phyloP scores from a whole-genome alignment of 352 stramenopile genomes.

The Phytopythium montanum region DNA sequence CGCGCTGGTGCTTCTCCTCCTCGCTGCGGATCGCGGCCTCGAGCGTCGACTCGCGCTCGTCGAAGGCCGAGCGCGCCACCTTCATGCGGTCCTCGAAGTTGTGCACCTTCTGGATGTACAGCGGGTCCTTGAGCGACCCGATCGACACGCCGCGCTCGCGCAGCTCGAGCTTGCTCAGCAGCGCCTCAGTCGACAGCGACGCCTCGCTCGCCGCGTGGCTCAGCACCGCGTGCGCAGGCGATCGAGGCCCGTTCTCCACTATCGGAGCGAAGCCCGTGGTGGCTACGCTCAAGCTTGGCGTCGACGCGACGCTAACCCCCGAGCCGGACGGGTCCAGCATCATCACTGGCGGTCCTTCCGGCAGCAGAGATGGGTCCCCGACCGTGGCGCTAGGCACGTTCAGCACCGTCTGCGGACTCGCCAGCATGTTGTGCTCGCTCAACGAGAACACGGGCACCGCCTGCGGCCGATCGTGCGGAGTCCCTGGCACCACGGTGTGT shows the following conservation, averaged over 20 bases:
- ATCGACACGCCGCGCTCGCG: slow-evolving; percentile 60
- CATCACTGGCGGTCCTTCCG: slow-evolving; percentile 15
- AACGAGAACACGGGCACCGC: slow-evolving; percentile 3
- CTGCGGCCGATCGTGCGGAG: slow-evolving; percentile 13
- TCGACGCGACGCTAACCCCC: neutral
- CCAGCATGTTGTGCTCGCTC: slow-evolving; percentile 6
- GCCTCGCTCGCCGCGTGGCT: slow-evolving; percentile 47
- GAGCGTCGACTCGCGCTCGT: slow-evolving; percentile 67
- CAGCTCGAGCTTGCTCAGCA: slow-evolving; percentile 34
- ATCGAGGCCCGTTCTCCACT: slow-evolving; percentile 26
- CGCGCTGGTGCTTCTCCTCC: slow-evolving; percentile 79
- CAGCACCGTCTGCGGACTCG: slow-evolving; percentile 3
- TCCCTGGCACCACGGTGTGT: neutral
- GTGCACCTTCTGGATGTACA: slow-evolving; percentile 59
- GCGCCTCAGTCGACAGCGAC: slow-evolving; percentile 33
- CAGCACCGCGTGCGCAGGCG: slow-evolving; percentile 24
- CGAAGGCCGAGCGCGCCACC: slow-evolving; percentile 47
- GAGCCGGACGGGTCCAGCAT: slow-evolving; percentile 20
- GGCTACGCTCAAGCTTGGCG: slow-evolving; percentile 21
- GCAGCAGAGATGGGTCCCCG: neutral
- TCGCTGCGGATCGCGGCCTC: slow-evolving; percentile 72
- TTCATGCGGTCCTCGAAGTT: slow-evolving; percentile 64
- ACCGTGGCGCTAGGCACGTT: neutral
- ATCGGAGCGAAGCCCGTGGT: slow-evolving; percentile 14
- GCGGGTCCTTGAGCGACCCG: slow-evolving; percentile 45